Conservation (phyloP, 257 asterid genomes). For the Solanum gandarillasii region DNA sequence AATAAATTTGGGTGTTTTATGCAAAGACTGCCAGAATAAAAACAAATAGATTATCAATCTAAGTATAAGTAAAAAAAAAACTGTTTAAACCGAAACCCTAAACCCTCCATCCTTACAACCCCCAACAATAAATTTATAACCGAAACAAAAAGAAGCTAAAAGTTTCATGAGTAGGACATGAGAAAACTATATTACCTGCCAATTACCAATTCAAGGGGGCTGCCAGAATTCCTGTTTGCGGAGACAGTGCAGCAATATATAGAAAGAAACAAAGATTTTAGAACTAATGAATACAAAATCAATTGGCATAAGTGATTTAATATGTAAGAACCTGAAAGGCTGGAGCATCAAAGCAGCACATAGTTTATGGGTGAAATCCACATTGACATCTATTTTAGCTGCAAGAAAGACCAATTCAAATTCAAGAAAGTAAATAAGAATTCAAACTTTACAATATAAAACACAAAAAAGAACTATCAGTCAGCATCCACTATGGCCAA, state of each 20-base stretch:
- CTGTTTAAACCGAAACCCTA: neutral
- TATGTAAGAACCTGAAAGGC: constrained; percentile 57
- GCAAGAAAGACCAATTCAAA: constrained; percentile 12
- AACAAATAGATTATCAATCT: neutral
- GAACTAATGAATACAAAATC: neutral
- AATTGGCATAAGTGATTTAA: neutral
- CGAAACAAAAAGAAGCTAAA: neutral
- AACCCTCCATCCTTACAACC: neutral
- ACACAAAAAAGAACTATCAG: neutral
- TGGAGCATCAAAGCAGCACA: constrained; percentile 81
- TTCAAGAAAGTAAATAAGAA: neutral
- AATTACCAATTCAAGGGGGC: constrained; percentile 79
- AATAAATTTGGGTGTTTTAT: constrained; percentile 90
- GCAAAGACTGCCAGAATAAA: constrained; percentile 54
- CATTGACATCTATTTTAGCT: constrained; percentile 96
- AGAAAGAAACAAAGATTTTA: neutral
- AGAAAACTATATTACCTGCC: constrained; percentile 48
- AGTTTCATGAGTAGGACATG: neutral
- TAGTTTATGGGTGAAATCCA: constrained; percentile 90
- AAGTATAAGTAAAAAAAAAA: neutral
- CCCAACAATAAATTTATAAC: neutral
- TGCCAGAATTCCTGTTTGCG: constrained; percentile 53
- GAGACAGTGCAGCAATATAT: constrained; percentile 2
- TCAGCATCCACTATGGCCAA: neutral
- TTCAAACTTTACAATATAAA: neutral